Evolutionary conservation across 139 green algal genomes (phyloP).

Genomic region (Haematococcus lacustris): DNA sequence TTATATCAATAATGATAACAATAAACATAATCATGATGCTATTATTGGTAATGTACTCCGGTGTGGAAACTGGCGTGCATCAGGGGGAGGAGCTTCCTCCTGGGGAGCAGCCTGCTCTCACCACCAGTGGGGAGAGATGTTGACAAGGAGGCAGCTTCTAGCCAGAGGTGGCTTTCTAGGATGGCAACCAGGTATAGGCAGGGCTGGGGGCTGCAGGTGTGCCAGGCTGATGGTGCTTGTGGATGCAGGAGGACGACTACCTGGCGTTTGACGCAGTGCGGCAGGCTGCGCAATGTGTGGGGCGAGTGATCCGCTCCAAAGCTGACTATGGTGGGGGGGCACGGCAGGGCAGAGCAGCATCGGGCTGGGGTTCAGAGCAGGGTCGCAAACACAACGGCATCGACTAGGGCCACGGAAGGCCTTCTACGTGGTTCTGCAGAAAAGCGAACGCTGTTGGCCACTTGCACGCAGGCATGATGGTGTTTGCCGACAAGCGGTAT

Average conservation of each 20-base stretch:
- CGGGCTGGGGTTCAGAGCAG: too few species aligned
- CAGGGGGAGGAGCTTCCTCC: too few species aligned
- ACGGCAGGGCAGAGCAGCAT: too few species aligned
- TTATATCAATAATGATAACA: not conserved
- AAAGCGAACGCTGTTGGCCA: too few species aligned
- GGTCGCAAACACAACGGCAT: too few species aligned
- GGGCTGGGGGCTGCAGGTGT: not conserved
- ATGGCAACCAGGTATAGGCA: not conserved
- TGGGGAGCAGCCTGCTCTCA: too few species aligned
- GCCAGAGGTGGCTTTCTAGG: too few species aligned
- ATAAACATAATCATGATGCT: not conserved
- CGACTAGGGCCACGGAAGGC: too few species aligned
- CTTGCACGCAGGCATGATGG: constrained; percentile 56
- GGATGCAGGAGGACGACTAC: constrained; percentile 92
- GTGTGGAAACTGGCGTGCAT: too few species aligned
- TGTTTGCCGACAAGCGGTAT: constrained; percentile 85
- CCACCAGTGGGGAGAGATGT: not conserved
- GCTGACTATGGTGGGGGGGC: constrained; percentile 51
- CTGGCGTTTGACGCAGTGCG: constrained; percentile 95
- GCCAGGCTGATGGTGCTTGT: too few species aligned
- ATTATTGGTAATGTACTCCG: not conserved
- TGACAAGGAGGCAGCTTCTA: too few species aligned
- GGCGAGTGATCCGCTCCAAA: constrained; percentile 97
- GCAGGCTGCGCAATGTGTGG: constrained; percentile 96
- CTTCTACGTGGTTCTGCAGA: too few species aligned